These are phyloP conservation scores for Calocybe cyanea DNA, from an alignment of 768 basidiomycete species.

Conservation along the genomic window DNA sequence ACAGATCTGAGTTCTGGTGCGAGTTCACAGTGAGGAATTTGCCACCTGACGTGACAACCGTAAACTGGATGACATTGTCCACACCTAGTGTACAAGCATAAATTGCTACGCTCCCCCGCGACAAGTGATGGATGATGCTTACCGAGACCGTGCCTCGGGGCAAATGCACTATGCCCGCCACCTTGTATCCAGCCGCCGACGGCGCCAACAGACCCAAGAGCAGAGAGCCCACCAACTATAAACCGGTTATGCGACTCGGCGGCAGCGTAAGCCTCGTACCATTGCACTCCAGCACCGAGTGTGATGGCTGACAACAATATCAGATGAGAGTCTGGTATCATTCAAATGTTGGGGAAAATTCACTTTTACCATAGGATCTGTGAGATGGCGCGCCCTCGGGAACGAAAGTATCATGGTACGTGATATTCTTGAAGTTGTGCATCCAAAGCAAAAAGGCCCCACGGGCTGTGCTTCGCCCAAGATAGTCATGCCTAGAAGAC, in stretches of 20 bases:
- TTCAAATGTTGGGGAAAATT: not conserved
- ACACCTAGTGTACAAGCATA: slow-evolving; percentile 28
- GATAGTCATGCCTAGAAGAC: slow-evolving; percentile 35
- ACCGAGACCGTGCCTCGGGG: slow-evolving; percentile 42
- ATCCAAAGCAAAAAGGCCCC: slow-evolving; percentile 39
- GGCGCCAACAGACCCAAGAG: slow-evolving; percentile 39
- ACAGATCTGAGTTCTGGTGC: slow-evolving; percentile 39
- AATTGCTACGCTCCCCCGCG: not conserved
- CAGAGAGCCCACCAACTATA: slow-evolving; percentile 41
- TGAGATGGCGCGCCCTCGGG: slow-evolving; percentile 28
- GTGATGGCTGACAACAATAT: slow-evolving; percentile 20
- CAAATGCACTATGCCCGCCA: slow-evolving; percentile 40
- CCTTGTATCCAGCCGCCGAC: slow-evolving; percentile 47
- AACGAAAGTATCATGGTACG: slow-evolving; percentile 23
- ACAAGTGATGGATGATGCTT: slow-evolving; percentile 2
- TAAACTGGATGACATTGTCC: slow-evolving; percentile 45
- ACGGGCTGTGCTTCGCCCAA: slow-evolving; percentile 41
- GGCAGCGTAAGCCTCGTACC: slow-evolving; percentile 38
- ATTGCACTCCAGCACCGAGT: slow-evolving; percentile 42
- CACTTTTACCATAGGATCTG: slow-evolving; percentile 15
- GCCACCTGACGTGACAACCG: slow-evolving; percentile 39
- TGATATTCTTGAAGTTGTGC: slow-evolving; percentile 30
- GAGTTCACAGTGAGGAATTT: slow-evolving; percentile 35
- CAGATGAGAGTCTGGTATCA: too few species aligned
- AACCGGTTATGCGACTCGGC: slow-evolving; percentile 32